Evolutionary conservation across 352 stramenopile genomes (phyloP).

Genomic region (Thalassiosira ordinaria): DNA sequence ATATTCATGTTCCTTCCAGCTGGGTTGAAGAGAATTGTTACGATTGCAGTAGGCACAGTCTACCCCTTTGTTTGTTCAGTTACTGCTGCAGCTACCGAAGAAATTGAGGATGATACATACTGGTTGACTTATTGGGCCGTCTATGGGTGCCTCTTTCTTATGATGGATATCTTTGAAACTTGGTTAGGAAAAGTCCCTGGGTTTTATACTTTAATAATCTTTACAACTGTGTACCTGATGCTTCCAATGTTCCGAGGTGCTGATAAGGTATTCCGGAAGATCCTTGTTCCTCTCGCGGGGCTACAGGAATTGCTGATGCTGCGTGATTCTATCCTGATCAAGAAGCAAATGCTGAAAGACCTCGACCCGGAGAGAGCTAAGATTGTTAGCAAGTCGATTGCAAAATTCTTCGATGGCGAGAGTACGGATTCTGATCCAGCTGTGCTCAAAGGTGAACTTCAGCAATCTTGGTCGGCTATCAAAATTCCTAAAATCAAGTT

Average conservation of each 20-base stretch:
- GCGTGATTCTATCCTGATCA: slow-evolving; percentile 52
- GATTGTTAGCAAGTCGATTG: slow-evolving; percentile 46
- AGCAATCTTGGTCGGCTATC: slow-evolving; percentile 28
- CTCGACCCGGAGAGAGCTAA: slow-evolving; percentile 41
- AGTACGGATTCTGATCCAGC: slow-evolving; percentile 26
- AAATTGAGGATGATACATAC: slow-evolving; percentile 58
- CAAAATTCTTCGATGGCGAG: slow-evolving; percentile 41
- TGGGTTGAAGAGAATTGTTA: slow-evolving; percentile 45
- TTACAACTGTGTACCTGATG: slow-evolving; percentile 62
- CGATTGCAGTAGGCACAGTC: slow-evolving; percentile 48
- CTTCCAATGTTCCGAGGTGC: slow-evolving; percentile 60
- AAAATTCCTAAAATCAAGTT: slow-evolving; percentile 47
- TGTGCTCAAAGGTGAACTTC: slow-evolving; percentile 35
- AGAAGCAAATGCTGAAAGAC: slow-evolving; percentile 54
- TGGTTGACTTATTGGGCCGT: slow-evolving; percentile 62
- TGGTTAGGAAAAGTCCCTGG: slow-evolving; percentile 53
- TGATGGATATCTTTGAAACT: slow-evolving; percentile 55
- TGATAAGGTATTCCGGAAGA: slow-evolving; percentile 60
- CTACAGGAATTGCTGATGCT: slow-evolving; percentile 53
- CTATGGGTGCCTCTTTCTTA: slow-evolving; percentile 57
- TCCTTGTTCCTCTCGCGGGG: slow-evolving; percentile 53
- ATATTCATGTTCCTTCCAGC: slow-evolving; percentile 61
- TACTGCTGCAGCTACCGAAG: slow-evolving; percentile 46
- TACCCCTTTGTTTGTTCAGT: slow-evolving; percentile 54
- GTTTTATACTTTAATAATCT: slow-evolving; percentile 63